These are phyloP conservation scores for Lepidium didymum DNA, from an alignment of 345 rosid genomes.

Conservation along the genomic window DNA sequence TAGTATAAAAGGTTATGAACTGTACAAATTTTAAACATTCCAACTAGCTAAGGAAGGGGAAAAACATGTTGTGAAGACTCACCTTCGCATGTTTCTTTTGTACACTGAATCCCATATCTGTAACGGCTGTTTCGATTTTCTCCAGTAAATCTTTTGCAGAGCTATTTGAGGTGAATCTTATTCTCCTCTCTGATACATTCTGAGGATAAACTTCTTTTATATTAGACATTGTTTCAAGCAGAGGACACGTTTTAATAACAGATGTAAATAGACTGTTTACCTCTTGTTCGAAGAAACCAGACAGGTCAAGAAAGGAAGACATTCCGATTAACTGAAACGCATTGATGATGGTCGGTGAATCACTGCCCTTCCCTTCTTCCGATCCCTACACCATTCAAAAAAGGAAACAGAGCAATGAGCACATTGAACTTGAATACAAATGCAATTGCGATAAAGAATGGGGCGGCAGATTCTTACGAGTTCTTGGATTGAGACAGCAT, in stretches of 20 bases:
- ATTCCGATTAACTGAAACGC: conserved; percentile 96
- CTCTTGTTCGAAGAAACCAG: conserved; percentile 93
- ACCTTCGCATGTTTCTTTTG: conserved; percentile 80
- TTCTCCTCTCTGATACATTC: conserved; percentile 89
- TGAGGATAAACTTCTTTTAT: neutral
- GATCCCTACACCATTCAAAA: conserved; percentile 36
- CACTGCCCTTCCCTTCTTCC: conserved; percentile 43
- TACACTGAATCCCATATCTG: conserved; percentile 81
- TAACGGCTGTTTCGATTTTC: conserved; percentile 59
- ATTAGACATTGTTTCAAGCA: neutral
- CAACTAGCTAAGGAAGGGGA: neutral
- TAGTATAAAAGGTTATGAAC: neutral
- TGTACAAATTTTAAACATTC: neutral
- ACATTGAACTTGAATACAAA: neutral
- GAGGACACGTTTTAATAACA: neutral
- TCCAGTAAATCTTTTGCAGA: conserved; percentile 63
- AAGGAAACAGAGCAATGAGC: neutral
- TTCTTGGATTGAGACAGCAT: conserved; percentile 50
- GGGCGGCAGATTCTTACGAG: conserved; percentile 33
- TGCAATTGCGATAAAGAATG: neutral
- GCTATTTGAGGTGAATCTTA: conserved; percentile 80
- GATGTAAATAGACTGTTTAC: conserved; percentile 25
- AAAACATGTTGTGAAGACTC: conserved; percentile 16
- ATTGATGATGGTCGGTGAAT: conserved; percentile 55
- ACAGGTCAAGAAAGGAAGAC: conserved; percentile 91